phyloP scores from a whole-genome alignment of 177 flowering plant genomes.

The Vitis hybrid region DNA sequence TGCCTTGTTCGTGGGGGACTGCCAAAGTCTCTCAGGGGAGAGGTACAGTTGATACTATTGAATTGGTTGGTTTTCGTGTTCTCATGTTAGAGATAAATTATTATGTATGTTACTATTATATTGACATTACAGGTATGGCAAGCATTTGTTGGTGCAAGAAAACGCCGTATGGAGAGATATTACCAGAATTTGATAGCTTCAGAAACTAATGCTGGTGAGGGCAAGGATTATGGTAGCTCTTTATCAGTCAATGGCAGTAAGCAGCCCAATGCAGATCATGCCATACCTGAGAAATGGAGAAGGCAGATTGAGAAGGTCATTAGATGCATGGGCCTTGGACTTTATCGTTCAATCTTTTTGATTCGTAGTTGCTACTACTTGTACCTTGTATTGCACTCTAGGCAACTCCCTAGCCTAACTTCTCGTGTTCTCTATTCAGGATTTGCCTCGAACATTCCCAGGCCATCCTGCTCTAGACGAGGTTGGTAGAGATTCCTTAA shows the following conservation, averaged over 20 bases:
- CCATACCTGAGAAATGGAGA: slow-evolving; percentile 40
- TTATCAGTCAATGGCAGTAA: too few relatives aligned
- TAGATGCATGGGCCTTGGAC: slow-evolving; percentile 60
- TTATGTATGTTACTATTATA: not conserved
- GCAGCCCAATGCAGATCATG: not conserved
- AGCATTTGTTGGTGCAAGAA: slow-evolving; percentile 89
- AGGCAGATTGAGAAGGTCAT: slow-evolving; percentile 85
- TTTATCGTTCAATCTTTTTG: slow-evolving; percentile 45
- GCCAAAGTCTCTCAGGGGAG: slow-evolving; percentile 97
- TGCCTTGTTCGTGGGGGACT: slow-evolving; percentile 90
- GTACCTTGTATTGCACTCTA: slow-evolving; percentile 14
- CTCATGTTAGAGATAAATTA: not conserved
- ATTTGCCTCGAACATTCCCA: slow-evolving; percentile 95
- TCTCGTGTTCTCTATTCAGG: slow-evolving; percentile 46
- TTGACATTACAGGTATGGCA: slow-evolving; percentile 79
- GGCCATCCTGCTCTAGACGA: slow-evolving; percentile 98
- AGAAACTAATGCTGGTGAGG: slow-evolving; percentile 31
- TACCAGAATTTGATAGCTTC: slow-evolving; percentile 63
- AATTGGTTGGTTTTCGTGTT: not conserved
- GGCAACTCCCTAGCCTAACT: slow-evolving; percentile 15
- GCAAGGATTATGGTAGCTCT: slow-evolving; percentile 24
- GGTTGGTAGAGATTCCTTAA: slow-evolving; percentile 84
- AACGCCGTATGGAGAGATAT: slow-evolving; percentile 72
- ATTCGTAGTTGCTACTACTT: slow-evolving; percentile 59
- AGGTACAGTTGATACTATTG: slow-evolving; percentile 44